Conservation (phyloP, 345 rosid genomes). For the Pugionium cornutum region DNA sequence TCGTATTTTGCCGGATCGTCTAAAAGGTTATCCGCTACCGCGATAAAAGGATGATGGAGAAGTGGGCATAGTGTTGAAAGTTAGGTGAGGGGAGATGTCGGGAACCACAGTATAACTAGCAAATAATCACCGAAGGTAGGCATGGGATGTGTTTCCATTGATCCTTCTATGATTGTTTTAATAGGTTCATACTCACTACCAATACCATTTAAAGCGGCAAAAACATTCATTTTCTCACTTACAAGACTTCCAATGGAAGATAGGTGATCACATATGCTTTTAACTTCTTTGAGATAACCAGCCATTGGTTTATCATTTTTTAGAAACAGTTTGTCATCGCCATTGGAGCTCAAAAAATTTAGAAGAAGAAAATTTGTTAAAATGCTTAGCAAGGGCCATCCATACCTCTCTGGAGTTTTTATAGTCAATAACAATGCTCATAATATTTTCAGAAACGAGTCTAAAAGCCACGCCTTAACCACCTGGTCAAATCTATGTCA, state of each 20-base stretch:
- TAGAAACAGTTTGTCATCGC: accelerated
- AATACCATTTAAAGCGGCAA: background rate
- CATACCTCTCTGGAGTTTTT: background rate
- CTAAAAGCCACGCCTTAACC: background rate
- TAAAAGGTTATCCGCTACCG: too few species aligned
- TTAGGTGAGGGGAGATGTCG: too few species aligned
- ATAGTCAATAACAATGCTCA: accelerated
- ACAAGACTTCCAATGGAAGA: background rate
- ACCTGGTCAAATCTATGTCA: background rate
- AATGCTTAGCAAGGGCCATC: accelerated
- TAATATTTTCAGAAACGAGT: accelerated
- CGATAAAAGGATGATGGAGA: too few species aligned
- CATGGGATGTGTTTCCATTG: accelerated
- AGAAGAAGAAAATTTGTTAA: background rate
- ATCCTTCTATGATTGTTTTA: background rate
- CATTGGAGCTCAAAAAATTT: background rate
- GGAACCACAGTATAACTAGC: too few species aligned
- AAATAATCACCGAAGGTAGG: background rate
- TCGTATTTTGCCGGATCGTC: background rate
- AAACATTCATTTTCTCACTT: background rate
- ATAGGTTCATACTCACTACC: background rate
- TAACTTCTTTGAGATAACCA: background rate
- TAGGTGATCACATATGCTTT: background rate
- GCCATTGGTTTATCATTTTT: accelerated
- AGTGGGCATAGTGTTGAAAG: too few species aligned